A percentile compares a stretch with the other conserved stretches of the same genome.
phyloP scores from a whole-genome alignment of 768 basidiomycete species.

The Epithele typhae region DNA sequence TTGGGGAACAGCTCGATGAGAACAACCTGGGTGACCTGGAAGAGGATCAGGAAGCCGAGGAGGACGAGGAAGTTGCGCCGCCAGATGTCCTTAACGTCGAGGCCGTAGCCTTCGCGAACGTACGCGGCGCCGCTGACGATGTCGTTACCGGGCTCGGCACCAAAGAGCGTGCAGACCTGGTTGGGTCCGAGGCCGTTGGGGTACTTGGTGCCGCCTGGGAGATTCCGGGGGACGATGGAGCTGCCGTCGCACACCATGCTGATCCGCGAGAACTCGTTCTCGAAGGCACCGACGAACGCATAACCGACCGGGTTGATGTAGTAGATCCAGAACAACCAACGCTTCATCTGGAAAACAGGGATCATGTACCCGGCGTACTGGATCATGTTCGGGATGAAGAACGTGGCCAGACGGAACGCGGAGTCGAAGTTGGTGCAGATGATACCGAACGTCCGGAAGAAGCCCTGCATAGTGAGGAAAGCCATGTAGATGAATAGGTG shows the following conservation, averaged over 20 bases:
- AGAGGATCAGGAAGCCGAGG: slow-evolving; percentile 64
- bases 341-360: slow-evolving; percentile 65
- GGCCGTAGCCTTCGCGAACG: slow-evolving; percentile 48
- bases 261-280: slow-evolving; percentile 80
- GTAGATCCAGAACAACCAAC: slow-evolving; percentile 86
- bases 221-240: slow-evolving; percentile 64
- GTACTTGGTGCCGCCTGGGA: slow-evolving; percentile 50
- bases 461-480: slow-evolving; percentile 74
- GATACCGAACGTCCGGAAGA: slow-evolving; percentile 73
- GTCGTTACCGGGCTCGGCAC: slow-evolving; percentile 53
- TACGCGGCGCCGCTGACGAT: slow-evolving; percentile 59
- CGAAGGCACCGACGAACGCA: slow-evolving; percentile 68
- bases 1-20: slow-evolving; percentile 62
- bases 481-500: slow-evolving; percentile 62
- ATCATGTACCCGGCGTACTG: slow-evolving; percentile 70
- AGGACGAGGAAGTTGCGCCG: slow-evolving; percentile 66
- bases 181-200: slow-evolving; percentile 55
- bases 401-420: slow-evolving; percentile 50
- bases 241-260: slow-evolving; percentile 62
- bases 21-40: slow-evolving; percentile 64
- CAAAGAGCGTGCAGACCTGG: slow-evolving; percentile 75
- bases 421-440: slow-evolving; percentile 51
- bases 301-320: slow-evolving; percentile 66
- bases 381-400: slow-evolving; percentile 76
- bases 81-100: slow-evolving; percentile 55